These are phyloP conservation scores for Trametes versicolor DNA, from an alignment of 1,284 basidiomycete species.

Conservation along the genomic window DNA sequence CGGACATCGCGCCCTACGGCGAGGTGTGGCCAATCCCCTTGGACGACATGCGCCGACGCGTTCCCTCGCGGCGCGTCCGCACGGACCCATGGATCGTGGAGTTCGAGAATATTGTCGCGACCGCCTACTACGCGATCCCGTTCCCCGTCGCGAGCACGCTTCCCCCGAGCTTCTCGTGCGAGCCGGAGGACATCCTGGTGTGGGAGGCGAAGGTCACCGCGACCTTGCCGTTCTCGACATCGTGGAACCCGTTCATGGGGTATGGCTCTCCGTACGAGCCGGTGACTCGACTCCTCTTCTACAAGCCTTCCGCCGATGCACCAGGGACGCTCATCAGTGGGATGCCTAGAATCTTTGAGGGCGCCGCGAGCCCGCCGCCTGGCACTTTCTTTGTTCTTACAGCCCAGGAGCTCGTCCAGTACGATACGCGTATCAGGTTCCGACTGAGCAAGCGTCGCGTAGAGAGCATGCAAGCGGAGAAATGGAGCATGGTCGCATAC, in stretches of 20 bases:
- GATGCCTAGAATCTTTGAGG: slow-evolving; percentile 25
- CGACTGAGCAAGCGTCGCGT: slow-evolving; percentile 39
- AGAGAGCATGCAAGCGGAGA: slow-evolving; percentile 28
- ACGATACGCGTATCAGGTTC: slow-evolving; percentile 38
- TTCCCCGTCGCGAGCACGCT: slow-evolving; percentile 41
- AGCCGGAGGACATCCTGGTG: slow-evolving; percentile 41
- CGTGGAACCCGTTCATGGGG: background rate
- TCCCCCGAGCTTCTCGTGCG: slow-evolving; percentile 36
- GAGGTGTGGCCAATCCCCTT: slow-evolving; percentile 45
- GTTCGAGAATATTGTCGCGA: slow-evolving; percentile 44
- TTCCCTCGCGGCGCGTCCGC: slow-evolving; percentile 38
- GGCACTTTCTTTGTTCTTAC: slow-evolving; percentile 35
- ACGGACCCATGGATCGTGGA: slow-evolving; percentile 47
- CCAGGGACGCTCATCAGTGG: slow-evolving; percentile 13
- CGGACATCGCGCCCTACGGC: slow-evolving; percentile 43
- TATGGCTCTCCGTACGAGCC: slow-evolving; percentile 12
- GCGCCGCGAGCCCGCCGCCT: slow-evolving; percentile 21
- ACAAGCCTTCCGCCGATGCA: slow-evolving; percentile 22
- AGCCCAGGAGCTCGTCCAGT: slow-evolving; percentile 26
- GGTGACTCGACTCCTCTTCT: slow-evolving; percentile 40
- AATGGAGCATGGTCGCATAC: slow-evolving; percentile 25
- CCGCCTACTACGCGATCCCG: slow-evolving; percentile 40
- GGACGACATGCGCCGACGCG: slow-evolving; percentile 35
- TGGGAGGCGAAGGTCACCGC: slow-evolving; percentile 42
- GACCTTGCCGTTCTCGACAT: background rate